Evolutionary conservation across 2,329 filamentous ascomycete species (phyloP), one percentile per base, ranked within the genome.

Genomic region (Chrysoporthe austroafricana): DNA sequence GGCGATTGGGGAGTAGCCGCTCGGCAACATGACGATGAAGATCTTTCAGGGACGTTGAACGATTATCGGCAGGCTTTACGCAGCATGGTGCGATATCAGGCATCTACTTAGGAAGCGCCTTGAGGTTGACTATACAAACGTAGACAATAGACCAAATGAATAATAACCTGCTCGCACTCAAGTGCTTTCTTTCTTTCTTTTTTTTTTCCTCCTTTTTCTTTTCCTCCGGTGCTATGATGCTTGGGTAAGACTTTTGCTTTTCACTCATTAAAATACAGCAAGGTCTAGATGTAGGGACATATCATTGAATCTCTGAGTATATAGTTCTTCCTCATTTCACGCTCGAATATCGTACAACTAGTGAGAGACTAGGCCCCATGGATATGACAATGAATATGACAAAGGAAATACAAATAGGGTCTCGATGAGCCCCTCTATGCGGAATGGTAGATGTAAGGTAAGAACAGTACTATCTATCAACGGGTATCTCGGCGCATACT

Each of bases 401-500:
- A 59, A 65, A 65, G 34, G 63, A 54, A 43, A 60, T 39, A 36
- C n/a, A 32, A 32, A 43, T 3, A 39, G 57, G 63, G 44, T n/a
- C 44, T 11, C n/a, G 44, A 26, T 8, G 34, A 14, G 16, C 11
- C 46, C 44, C 8, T 32, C 34, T 65, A 65, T 42, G 44, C 1
- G 58, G 62, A 71, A 70, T 65, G 50, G 59, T 18, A 62, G 65
- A 43, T 70, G 36, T 39, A 39, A 39, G 36, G 36, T 26, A 61
- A 70, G 63, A 63, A 34, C 42, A 60, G 46, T 50, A 70, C 52
- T 52, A 70, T 64, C 21, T 62, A 69, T 56, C 46, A 66, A 14
- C 54, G 58, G 62, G 69, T 72, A 63, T 67, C 69, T 61, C 64
- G 9, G 26, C 26, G 50, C 50, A 21, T 21, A 14, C 26, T 26